Evolutionary conservation across 1,284 basidiomycete species (phyloP).

Genomic region (Somion occarium): DNA sequence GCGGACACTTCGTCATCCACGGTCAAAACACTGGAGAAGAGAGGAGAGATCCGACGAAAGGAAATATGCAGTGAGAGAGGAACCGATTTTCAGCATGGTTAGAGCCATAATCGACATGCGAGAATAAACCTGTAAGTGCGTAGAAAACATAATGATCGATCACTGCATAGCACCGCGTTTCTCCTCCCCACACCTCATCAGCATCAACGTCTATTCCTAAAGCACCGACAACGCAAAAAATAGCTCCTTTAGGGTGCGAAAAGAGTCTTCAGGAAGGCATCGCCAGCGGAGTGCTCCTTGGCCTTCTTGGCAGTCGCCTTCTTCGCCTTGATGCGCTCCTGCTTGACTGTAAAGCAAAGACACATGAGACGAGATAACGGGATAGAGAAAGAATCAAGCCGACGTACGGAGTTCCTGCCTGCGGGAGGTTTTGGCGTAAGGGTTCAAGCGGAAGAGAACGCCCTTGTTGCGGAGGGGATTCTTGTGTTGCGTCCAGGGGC

Average conservation of each 20-base stretch:
- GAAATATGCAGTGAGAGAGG: background rate
- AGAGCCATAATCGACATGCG: slow-evolving; percentile 23
- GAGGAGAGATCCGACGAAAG: too few relatives aligned
- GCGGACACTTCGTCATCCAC: too few relatives aligned
- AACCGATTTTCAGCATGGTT: slow-evolving; percentile 12
- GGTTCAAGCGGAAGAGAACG: slow-evolving; percentile 98
- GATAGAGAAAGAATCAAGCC: background rate
- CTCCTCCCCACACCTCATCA: too few relatives aligned
- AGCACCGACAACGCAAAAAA: background rate
- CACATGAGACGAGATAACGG: slow-evolving; percentile 1
- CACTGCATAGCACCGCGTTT: slow-evolving; percentile 18
- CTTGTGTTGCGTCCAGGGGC: slow-evolving; percentile 99
- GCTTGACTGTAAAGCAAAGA: slow-evolving; percentile 51
- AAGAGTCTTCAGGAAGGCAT: slow-evolving; percentile 85
- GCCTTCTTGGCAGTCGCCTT: slow-evolving; percentile 59
- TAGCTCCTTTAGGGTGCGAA: slow-evolving; percentile 68
- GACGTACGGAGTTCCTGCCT: slow-evolving; percentile 81
- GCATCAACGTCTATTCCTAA: too few relatives aligned
- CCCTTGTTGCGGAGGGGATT: slow-evolving; percentile 97
- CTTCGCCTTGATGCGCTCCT: slow-evolving; percentile 67
- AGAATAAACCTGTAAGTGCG: slow-evolving; percentile 9
- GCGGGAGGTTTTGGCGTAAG: slow-evolving; percentile 94
- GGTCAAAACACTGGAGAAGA: too few relatives aligned
- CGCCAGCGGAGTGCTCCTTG: slow-evolving; percentile 55
- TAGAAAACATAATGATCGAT: slow-evolving; percentile 19